These are phyloP conservation scores for Nemania abortiva DNA, from an alignment of 2,329 filamentous ascomycete genomes.

Conservation along the genomic window DNA sequence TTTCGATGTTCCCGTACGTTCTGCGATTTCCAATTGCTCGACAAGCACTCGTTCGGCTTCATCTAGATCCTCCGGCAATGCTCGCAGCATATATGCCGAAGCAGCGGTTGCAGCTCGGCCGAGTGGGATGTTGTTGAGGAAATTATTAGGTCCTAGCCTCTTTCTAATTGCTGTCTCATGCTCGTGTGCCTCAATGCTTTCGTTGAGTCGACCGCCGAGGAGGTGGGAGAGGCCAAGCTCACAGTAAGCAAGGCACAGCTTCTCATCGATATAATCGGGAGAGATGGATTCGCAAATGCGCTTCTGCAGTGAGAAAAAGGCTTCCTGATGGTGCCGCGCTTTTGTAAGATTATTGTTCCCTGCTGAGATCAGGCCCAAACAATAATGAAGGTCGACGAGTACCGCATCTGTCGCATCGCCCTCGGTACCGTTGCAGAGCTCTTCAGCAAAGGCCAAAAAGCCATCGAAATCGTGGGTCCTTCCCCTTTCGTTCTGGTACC, in stretches of 20 bases:
- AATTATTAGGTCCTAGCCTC: background rate
- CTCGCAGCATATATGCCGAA: conserved; percentile 1
- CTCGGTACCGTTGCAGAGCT: background rate
- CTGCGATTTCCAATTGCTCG: background rate
- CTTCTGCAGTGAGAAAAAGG: background rate
- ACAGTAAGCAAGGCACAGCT: background rate
- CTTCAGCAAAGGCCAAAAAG: background rate
- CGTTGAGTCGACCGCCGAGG: background rate
- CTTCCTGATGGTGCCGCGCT: background rate
- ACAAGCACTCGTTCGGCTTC: background rate
- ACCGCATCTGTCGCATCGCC: background rate
- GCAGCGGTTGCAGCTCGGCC: background rate
- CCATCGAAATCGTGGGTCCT: conserved; percentile 4
- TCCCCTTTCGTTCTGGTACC: conserved; percentile 10
- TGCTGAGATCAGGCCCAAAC: background rate
- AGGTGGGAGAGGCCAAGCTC: background rate
- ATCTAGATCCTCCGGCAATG: background rate
- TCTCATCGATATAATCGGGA: conserved; percentile 2
- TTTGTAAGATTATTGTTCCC: background rate
- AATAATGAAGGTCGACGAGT: conserved; percentile 9
- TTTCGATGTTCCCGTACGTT: background rate
- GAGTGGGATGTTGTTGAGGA: background rate
- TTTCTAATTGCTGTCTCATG: background rate
- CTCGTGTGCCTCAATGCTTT: background rate
- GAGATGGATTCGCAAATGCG: background rate